These are phyloP conservation scores for Margaritispora aquatica DNA, from an alignment of 495 filamentous ascomycete genomes.

Conservation along the genomic window DNA sequence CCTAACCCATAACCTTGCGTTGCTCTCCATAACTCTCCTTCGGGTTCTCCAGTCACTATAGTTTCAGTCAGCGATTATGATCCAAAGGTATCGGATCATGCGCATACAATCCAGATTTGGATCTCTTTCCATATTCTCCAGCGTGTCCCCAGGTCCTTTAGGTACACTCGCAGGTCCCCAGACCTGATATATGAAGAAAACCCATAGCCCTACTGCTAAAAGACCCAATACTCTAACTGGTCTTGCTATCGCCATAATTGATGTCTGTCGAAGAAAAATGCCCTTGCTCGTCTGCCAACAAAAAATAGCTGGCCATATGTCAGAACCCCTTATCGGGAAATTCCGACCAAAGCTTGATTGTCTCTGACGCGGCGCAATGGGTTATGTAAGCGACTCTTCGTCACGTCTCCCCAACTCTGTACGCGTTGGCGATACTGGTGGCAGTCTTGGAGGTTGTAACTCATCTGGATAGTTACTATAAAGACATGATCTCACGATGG, in stretches of 20 bases:
- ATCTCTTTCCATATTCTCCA: slow-evolving; percentile 57
- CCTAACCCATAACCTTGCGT: slow-evolving; percentile 67
- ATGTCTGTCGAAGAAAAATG: background rate
- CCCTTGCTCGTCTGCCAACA: background rate
- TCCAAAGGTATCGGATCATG: background rate
- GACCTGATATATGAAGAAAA: slow-evolving; percentile 70
- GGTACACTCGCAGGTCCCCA: slow-evolving; percentile 41
- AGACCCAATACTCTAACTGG: slow-evolving; percentile 74
- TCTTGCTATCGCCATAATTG: slow-evolving; percentile 71
- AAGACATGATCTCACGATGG: slow-evolving; percentile 30
- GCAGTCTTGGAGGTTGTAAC: background rate
- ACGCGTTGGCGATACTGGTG: background rate
- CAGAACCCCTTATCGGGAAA: background rate
- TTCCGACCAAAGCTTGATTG: background rate
- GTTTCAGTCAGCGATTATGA: slow-evolving; percentile 3
- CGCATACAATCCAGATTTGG: slow-evolving; percentile 71
- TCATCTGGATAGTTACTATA: background rate
- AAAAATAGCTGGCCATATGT: background rate
- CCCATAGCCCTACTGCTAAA: slow-evolving; percentile 59
- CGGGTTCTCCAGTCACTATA: slow-evolving; percentile 74
- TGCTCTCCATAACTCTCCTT: slow-evolving; percentile 63
- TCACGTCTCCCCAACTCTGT: slow-evolving; percentile 1
- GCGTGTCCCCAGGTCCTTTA: slow-evolving; percentile 34
- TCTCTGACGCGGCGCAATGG: background rate
- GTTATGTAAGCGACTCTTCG: background rate